phyloP scores from a whole-genome alignment of 805 yeast genomes.

The Suhomyces sp. region DNA sequence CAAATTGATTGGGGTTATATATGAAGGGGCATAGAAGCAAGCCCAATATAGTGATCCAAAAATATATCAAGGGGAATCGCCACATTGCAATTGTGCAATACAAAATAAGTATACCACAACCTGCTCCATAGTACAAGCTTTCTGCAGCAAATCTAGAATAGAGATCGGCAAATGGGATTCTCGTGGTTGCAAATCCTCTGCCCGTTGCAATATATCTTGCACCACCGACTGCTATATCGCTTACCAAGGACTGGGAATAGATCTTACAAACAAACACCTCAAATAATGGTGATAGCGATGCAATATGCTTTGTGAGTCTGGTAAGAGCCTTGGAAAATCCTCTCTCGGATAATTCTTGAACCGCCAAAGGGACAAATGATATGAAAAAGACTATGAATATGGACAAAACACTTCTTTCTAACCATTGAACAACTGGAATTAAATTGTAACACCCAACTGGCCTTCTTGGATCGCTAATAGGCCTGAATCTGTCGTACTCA shows the following conservation, averaged over 20 bases:
- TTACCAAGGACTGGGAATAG: slow-evolving; percentile 65
- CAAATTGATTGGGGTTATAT: slow-evolving; percentile 76
- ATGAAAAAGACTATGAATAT: slow-evolving; percentile 72
- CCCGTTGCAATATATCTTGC: slow-evolving; percentile 83
- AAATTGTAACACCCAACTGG: slow-evolving; percentile 74
- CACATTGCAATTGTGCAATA: slow-evolving; percentile 62
- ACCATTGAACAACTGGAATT: slow-evolving; percentile 70
- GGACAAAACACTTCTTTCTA: slow-evolving; percentile 67
- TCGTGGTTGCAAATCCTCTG: slow-evolving; percentile 73
- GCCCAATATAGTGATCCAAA: slow-evolving; percentile 68
- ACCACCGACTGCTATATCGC: slow-evolving; percentile 72
- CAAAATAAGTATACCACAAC: slow-evolving; percentile 48
- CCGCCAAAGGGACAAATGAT: slow-evolving; percentile 70
- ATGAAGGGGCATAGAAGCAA: slow-evolving; percentile 69
- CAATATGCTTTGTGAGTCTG: slow-evolving; percentile 62
- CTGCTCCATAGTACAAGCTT: slow-evolving; percentile 62
- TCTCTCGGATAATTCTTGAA: slow-evolving; percentile 73
- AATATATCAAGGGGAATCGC: slow-evolving; percentile 58
- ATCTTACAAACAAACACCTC: slow-evolving; percentile 78
- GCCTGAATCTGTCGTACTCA: slow-evolving; percentile 53
- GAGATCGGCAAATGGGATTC: slow-evolving; percentile 62
- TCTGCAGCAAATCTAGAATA: slow-evolving; percentile 66
- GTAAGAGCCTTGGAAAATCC: slow-evolving; percentile 69
- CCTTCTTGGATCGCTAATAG: slow-evolving; percentile 56
- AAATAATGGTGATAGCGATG: slow-evolving; percentile 71